These are phyloP conservation scores for Stemphylium lycopersici DNA, from an alignment of 2,329 filamentous ascomycete species.

Conservation along the genomic window DNA sequence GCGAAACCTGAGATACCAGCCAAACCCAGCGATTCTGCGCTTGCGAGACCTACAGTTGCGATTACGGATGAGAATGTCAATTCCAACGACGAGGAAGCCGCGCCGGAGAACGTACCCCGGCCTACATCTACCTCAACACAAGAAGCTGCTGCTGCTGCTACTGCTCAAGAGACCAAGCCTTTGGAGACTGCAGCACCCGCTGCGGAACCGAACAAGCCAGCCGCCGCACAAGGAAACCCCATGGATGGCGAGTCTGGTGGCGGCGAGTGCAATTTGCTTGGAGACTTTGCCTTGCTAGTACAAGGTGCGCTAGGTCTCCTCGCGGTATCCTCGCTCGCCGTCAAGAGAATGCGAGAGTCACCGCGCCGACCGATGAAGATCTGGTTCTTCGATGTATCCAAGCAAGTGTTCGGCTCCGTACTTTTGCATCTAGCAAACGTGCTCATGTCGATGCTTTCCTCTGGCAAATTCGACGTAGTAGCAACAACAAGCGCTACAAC, in stretches of 20 bases:
- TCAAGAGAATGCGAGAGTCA: constrained; percentile 89
- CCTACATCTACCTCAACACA: constrained; percentile 18
- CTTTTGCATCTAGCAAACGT: constrained; percentile 92
- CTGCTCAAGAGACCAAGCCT: constrained; percentile 12
- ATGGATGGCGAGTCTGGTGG: constrained; percentile 55
- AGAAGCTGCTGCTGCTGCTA: neutral
- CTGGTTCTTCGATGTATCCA: constrained; percentile 97
- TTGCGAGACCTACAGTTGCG: constrained; percentile 8
- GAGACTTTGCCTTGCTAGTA: constrained; percentile 87
- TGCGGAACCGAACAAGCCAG: constrained; percentile 17
- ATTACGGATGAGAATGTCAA: constrained; percentile 14
- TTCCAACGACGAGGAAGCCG: constrained; percentile 13
- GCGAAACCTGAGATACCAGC: neutral
- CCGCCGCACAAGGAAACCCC: constrained; percentile 33
- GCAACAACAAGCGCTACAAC: constrained; percentile 47
- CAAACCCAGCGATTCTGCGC: constrained; percentile 2
- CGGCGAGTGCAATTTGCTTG: constrained; percentile 85
- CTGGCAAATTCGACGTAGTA: constrained; percentile 76
- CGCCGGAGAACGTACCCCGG: constrained; percentile 13
- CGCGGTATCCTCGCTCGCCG: constrained; percentile 85
- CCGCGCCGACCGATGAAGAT: constrained; percentile 93
- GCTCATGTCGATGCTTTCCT: constrained; percentile 94
- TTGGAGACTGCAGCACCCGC: constrained; percentile 19
- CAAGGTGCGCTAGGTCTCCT: constrained; percentile 85
- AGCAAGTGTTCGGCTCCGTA: constrained; percentile 93